Evolutionary conservation across 1,284 basidiomycete species (phyloP).

Genomic region (Naganishia cerealis): DNA sequence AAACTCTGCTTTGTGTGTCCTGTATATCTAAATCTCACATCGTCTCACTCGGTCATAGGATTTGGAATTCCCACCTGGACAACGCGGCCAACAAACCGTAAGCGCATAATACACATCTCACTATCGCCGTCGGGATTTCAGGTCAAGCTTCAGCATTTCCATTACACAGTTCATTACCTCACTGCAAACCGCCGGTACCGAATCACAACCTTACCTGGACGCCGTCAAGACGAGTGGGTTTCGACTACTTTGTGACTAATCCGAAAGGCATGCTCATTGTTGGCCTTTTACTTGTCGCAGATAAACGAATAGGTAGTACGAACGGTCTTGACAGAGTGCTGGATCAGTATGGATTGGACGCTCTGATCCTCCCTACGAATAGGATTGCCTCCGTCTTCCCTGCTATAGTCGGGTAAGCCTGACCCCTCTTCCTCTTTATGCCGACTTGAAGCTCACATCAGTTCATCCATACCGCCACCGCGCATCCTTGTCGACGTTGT

Average conservation of each 20-base stretch:
- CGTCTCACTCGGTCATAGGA: not conserved
- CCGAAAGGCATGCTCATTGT: not conserved
- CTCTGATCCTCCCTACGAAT: constrained; percentile 34
- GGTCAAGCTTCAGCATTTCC: not conserved
- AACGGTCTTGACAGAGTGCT: constrained; percentile 35
- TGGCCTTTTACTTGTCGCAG: not conserved
- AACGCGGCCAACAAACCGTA: constrained; percentile 11
- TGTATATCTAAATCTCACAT: not conserved
- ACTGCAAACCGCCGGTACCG: constrained; percentile 23
- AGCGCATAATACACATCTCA: not conserved
- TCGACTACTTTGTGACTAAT: not conserved
- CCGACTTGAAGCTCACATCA: not conserved
- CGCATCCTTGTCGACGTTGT: no score
- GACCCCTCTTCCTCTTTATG: not conserved
- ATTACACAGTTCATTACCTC: constrained; percentile 2
- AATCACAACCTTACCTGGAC: constrained; percentile 12
- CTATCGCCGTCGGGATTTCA: not conserved
- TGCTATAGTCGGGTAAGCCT: constrained; percentile 32
- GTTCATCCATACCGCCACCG: not conserved
- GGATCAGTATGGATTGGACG: constrained; percentile 36
- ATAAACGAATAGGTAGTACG: constrained; percentile 34
- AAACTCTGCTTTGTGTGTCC: not conserved
- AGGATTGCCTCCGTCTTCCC: constrained; percentile 28
- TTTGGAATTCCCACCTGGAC: constrained; percentile 6
- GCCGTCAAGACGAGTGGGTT: constrained; percentile 18